Evolutionary conservation across 2,329 filamentous ascomycete genomes (phyloP), one percentile per base, ranked within the genome.

Genomic region (Fusarium sp.): DNA sequence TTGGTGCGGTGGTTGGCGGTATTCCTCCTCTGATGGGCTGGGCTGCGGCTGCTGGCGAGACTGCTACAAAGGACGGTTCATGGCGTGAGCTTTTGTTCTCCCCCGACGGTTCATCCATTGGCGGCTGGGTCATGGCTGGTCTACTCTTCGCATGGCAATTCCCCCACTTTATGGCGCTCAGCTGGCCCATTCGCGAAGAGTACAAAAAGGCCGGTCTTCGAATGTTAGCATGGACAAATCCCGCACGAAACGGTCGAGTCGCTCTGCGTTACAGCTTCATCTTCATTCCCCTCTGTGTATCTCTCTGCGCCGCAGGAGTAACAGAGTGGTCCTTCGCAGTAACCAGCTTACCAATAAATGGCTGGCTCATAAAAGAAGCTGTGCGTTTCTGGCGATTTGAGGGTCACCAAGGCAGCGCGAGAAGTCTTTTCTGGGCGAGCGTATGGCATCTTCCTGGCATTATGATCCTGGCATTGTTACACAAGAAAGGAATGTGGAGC

Each of bases 21-120:
- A 97, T 99, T 64, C 96, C 96, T 2, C 96, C 96, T 2, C 84
- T 99, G 38, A 99, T 99, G 96, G 96, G 96, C 74, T 99, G 96
- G 96, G 94, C 95, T 22, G 96, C 96, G 0, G 96, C 96, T 1
- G 95, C 95, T 0, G 95, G 95, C 58, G 94, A 98, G 82, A 92
- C 92, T 49, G 95, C 95, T 14, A 93, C 91, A 6, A 90, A 88
- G 28, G 90, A 92, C 74, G 92, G 93, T 36, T 92, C 90, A 17
- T 96, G 93, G 91, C 87, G 89, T 55, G 94, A 96, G 79, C 88
- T 97, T 44, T 85, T 97, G 1, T 89, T 97, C 64, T 92, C 88
- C 2, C 78, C 80, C 18, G 88, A 90, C 75, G 93, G 78, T 80
- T 91, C 81, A 79, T 90, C 81, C 33, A 84, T 91, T 17, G 96